Base-by-base conservation (phyloP, 1,284 basidiomycete genomes). In the Thecaphora thlaspeos region DNA sequence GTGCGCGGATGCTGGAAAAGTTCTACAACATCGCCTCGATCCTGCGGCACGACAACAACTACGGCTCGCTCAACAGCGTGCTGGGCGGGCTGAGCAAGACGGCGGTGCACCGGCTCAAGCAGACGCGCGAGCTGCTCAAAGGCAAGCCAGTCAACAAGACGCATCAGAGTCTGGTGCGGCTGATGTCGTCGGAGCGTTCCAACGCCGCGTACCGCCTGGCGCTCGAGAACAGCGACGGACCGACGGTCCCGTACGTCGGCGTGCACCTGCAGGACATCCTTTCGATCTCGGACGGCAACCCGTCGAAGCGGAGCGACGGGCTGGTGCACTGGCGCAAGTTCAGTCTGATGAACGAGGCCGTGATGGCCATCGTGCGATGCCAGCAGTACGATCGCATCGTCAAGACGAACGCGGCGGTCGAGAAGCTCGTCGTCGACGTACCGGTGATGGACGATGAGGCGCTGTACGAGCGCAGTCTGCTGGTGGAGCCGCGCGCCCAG, bases 251-350 rank as follows among this genome's bases (percentile, higher is more conserved):
- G 7, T 71, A 72, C 45, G 63, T 74, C 7, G 72, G 72, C 9
- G 72, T 74, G 19, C 71, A 73, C 36, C 47, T 71, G 28, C 71
- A 74, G 38, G 72, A 74, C 49, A 69, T 74, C 15, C 59, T 74
- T 12, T 67, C 62, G n/a, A 69, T 68, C 34, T 62, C 61, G 22
- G 72, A 73, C 28, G 72, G 72, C 39, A 74, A 74, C 26, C 70
- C 70, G 1, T 59, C 52, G 4, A 69, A 67, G 37, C 46, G 66
- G 1, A 50, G 32, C 19, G 72, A 74, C 32, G 72, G 64, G 9
- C 52, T 57, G 57, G 52, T 74, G 19, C 72, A 74, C 46, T 74
- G 72, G 72, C 41, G 70, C 19, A 74, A 73, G 46, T 74, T 74
- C 37, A 55, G 49, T 12, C 45, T 74, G 18, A 74, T 74, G 70